Conservation (phyloP, 108 stramenopile genomes). For the Cylindrotheca closterium region DNA sequence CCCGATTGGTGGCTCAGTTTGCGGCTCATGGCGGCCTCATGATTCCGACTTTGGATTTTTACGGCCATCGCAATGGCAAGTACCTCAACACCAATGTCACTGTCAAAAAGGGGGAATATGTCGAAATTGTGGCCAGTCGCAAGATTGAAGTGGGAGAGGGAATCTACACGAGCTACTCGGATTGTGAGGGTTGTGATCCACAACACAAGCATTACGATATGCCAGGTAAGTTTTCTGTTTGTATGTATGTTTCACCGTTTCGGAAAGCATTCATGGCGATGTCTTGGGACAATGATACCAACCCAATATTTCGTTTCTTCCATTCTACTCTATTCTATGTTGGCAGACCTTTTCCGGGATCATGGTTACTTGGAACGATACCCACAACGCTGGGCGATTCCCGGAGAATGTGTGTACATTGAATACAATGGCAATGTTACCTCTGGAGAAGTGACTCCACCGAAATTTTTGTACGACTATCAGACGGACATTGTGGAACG, state of each 20-base stretch:
- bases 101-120: background rate
- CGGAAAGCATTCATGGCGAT: background rate
- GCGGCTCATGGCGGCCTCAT: constrained; percentile 31
- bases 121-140: constrained; percentile 19
- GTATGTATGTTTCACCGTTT: background rate
- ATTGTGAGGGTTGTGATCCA: constrained; percentile 50
- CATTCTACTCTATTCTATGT: background rate
- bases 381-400: constrained; percentile 48
- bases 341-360: constrained; percentile 53
- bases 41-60: constrained; percentile 36
- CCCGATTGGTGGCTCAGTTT: constrained; percentile 46
- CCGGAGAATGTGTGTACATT: background rate
- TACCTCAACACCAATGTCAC: constrained; percentile 35
- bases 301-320: background rate
- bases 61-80: constrained; percentile 46
- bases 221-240: constrained; percentile 19
- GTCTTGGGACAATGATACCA: too few relatives aligned
- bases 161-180: constrained; percentile 67
- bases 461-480: background rate
- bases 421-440: background rate
- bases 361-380: constrained; percentile 58
- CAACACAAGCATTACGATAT: constrained; percentile 13
- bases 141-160: constrained; percentile 62
- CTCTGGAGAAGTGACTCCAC: background rate
- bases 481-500: background rate